Conservation (phyloP, 768 basidiomycete genomes). For the Tylopilus vinaceipallidus region DNA sequence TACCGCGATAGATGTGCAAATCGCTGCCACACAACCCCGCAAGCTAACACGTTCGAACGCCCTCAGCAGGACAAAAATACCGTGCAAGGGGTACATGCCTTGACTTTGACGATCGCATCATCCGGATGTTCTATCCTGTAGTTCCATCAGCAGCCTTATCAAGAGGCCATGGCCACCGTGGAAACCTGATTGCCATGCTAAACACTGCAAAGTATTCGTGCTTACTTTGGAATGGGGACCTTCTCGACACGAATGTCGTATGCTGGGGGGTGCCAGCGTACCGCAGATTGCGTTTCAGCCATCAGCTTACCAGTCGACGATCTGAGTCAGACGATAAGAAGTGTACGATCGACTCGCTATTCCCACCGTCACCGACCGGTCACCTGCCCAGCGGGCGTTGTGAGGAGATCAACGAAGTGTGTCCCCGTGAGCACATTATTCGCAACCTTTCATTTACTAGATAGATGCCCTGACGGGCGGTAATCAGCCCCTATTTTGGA, state of each 20-base stretch:
- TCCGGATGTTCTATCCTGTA: slow-evolving; percentile 67
- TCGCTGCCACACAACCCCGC: slow-evolving; percentile 74
- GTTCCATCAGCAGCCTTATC: background rate
- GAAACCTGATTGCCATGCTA: background rate
- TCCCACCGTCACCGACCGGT: too few species aligned
- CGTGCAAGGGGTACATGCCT: slow-evolving; percentile 38
- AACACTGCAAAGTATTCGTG: slow-evolving; percentile 9
- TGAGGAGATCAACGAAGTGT: too few species aligned
- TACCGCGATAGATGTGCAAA: slow-evolving; percentile 71
- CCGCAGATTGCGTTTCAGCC: slow-evolving; percentile 23
- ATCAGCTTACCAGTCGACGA: background rate
- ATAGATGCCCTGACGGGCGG: too few species aligned
- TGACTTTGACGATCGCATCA: slow-evolving; percentile 76
- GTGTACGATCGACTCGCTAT: too few species aligned
- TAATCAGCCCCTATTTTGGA: too few species aligned
- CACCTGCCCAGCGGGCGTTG: too few species aligned
- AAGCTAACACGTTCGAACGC: slow-evolving; percentile 38
- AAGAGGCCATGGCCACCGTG: background rate
- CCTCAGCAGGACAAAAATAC: background rate
- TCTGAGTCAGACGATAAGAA: too few species aligned
- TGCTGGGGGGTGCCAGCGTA: slow-evolving; percentile 66
- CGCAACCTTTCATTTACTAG: too few species aligned
- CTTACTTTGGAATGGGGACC: slow-evolving; percentile 54
- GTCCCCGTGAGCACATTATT: too few species aligned
- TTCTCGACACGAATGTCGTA: slow-evolving; percentile 71